Evolutionary conservation across 768 basidiomycete species (phyloP).

Genomic region (Rhizopogon vinicolor): DNA sequence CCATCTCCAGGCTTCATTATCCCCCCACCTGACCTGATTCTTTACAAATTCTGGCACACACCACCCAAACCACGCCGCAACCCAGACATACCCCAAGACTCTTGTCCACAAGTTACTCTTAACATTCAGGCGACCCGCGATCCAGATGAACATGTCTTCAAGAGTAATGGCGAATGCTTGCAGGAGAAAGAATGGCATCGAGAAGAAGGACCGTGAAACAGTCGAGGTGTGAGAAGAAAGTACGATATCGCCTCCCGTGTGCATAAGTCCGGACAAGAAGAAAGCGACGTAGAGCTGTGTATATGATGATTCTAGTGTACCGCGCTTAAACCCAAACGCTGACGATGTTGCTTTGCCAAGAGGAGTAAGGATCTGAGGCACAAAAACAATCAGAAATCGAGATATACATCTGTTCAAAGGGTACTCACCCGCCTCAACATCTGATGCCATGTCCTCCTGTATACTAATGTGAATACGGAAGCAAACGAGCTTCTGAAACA

Average conservation of each 20-base stretch:
- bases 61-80: conserved; percentile 20
- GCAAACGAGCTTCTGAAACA: neutral
- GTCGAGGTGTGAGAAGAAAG: conserved; percentile 3
- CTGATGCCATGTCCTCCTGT: conserved; percentile 35
- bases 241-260: conserved; percentile 29
- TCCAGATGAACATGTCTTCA: conserved; percentile 25
- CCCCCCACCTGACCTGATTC: neutral
- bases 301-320: conserved; percentile 21
- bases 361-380: conserved; percentile 18
- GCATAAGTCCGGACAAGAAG: conserved; percentile 29
- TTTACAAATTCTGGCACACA: neutral
- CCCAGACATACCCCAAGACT: conserved; percentile 24
- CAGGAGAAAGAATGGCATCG: conserved; percentile 21
- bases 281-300: conserved; percentile 26
- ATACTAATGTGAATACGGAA: neutral
- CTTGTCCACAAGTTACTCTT: neutral
- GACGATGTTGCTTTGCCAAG: conserved; percentile 23
- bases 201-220: conserved; percentile 5
- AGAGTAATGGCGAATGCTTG: conserved; percentile 30
- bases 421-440: conserved; percentile 28
- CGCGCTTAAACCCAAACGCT: conserved; percentile 16
- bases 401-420: neutral
- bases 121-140: conserved; percentile 10
- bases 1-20: neutral
- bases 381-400: neutral